These are phyloP conservation scores for Ballota nigra DNA, from an alignment of 257 asterid species.

Conservation along the genomic window DNA sequence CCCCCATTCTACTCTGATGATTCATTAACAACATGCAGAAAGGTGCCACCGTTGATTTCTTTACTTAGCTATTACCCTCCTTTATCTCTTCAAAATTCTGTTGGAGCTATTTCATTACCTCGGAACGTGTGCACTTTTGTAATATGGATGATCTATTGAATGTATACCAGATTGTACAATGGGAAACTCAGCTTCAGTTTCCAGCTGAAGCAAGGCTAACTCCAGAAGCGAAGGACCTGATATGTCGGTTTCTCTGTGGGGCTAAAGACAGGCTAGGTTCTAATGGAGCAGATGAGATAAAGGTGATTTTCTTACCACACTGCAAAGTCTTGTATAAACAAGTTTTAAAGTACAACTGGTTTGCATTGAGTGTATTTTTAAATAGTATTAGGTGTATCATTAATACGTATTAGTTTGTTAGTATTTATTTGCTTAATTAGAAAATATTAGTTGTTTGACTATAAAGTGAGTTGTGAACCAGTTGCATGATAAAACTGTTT, in stretches of 20 bases:
- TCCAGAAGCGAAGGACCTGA: slow-evolving; percentile 74
- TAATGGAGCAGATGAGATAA: slow-evolving; percentile 70
- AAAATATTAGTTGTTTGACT: too few species aligned
- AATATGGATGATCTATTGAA: background rate
- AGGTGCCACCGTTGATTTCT: slow-evolving; percentile 42
- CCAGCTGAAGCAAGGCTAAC: slow-evolving; percentile 61
- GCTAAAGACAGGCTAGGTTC: slow-evolving; percentile 65
- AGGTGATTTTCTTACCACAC: slow-evolving; percentile 38
- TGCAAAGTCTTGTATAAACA: background rate
- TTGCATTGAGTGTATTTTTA: background rate
- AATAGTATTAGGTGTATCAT: background rate
- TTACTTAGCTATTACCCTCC: background rate
- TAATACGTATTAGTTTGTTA: background rate
- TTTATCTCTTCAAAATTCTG: background rate
- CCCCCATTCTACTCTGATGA: slow-evolving; percentile 90
- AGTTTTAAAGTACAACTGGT: background rate
- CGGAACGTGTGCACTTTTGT: background rate
- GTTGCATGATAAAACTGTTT: background rate
- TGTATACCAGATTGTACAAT: slow-evolving; percentile 59
- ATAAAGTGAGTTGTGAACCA: background rate
- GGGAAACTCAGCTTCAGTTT: slow-evolving; percentile 65
- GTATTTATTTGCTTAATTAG: background rate
- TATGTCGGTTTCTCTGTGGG: slow-evolving; percentile 58
- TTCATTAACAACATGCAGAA: slow-evolving; percentile 79
- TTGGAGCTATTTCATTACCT: background rate